phyloP scores from a whole-genome alignment of 2,329 filamentous ascomycete genomes.

The Aspergillus pseudoglaucus region DNA sequence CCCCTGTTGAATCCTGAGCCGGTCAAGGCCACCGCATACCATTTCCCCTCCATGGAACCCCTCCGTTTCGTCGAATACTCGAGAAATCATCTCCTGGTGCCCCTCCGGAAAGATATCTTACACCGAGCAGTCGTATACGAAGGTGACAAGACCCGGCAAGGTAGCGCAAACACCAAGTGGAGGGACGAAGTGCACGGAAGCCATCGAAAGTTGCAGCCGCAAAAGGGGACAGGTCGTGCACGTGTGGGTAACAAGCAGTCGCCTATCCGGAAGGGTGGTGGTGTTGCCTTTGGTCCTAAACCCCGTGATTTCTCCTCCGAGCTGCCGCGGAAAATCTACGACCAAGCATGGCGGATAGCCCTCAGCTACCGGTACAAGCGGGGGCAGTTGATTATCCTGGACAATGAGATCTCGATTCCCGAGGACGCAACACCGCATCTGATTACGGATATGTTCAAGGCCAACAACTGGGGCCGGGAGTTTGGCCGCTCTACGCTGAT shows the following conservation, averaged over 20 bases:
- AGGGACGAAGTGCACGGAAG: slow-evolving; percentile 79
- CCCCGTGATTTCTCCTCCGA: slow-evolving; percentile 83
- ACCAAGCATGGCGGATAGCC: slow-evolving; percentile 89
- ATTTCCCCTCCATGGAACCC: slow-evolving; percentile 85
- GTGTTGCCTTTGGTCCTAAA: slow-evolving; percentile 82
- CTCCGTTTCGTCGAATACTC: slow-evolving; percentile 70
- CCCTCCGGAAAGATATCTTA: slow-evolving; percentile 82
- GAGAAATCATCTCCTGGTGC: slow-evolving; percentile 75
- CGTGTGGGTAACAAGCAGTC: slow-evolving; percentile 76
- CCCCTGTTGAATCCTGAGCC: slow-evolving; percentile 44
- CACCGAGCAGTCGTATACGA: slow-evolving; percentile 91
- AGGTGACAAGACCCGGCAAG: slow-evolving; percentile 79
- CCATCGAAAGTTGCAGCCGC: slow-evolving; percentile 69
- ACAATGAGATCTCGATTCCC: slow-evolving; percentile 66
- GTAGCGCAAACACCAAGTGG: slow-evolving; percentile 77
- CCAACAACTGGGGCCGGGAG: slow-evolving; percentile 62
- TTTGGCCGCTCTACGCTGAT: slow-evolving; percentile 70
- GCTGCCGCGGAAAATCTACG: slow-evolving; percentile 84
- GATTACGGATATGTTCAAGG: slow-evolving; percentile 60
- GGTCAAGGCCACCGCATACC: slow-evolving; percentile 79
- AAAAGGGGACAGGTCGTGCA: slow-evolving; percentile 79
- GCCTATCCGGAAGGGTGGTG: slow-evolving; percentile 76
- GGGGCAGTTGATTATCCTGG: slow-evolving; percentile 80
- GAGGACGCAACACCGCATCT: slow-evolving; percentile 48
- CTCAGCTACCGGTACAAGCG: slow-evolving; percentile 83